Conservation (phyloP, 2,329 filamentous ascomycete species). For the Colletotrichum noveboracense region DNA sequence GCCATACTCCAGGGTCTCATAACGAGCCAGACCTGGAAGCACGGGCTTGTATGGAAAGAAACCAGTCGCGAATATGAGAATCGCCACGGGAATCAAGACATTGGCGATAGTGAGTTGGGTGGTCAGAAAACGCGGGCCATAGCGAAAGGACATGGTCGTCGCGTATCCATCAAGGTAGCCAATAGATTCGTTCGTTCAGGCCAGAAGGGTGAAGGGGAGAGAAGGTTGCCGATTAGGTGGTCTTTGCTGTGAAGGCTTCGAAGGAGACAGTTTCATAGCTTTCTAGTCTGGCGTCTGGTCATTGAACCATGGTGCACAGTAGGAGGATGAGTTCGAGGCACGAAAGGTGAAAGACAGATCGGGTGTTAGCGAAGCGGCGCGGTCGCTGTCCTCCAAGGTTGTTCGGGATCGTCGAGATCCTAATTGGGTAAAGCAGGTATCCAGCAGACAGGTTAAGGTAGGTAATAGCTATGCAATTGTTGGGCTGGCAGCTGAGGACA, state of each 20-base stretch:
- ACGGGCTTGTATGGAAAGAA: slow-evolving; percentile 99
- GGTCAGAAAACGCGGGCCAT: slow-evolving; percentile 1
- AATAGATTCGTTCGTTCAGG: neutral
- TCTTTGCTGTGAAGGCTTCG: neutral
- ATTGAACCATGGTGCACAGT: slow-evolving; percentile 9
- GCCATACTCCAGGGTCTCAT: slow-evolving; percentile 61
- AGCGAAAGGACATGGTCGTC: slow-evolving; percentile 10
- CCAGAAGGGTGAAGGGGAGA: neutral
- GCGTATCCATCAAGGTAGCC: slow-evolving; percentile 20
- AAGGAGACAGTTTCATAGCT: neutral
- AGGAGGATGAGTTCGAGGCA: neutral
- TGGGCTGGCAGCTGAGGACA: slow-evolving; percentile 8
- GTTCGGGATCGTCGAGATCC: neutral
- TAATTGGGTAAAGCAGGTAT: slow-evolving; percentile 2
- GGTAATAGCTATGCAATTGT: neutral
- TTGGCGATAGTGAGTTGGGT: slow-evolving; percentile 70
- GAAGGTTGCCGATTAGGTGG: neutral
- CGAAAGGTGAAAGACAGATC: neutral
- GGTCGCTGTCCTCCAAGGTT: neutral
- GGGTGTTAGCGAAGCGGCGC: slow-evolving; percentile 1
- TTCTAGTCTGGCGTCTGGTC: neutral
- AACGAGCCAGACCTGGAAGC: slow-evolving; percentile 80
- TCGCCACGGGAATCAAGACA: slow-evolving; percentile 75
- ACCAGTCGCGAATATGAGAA: slow-evolving; percentile 80
- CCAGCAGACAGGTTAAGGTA: neutral